phyloP scores from a whole-genome alignment of 768 basidiomycete species.

The Lentinula edodes region DNA sequence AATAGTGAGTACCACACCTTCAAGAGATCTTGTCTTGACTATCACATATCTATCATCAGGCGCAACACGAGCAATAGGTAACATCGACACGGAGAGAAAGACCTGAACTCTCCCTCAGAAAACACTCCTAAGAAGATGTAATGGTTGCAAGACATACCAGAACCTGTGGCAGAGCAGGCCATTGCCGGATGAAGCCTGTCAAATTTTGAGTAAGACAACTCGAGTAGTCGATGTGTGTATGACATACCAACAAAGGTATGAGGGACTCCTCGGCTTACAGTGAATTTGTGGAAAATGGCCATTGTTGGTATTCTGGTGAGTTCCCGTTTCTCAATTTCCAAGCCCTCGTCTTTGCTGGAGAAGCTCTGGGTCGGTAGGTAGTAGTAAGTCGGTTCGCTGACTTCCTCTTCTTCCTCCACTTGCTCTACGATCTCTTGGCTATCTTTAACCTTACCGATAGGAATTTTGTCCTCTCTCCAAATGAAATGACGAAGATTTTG shows the following conservation, averaged over 20 bases:
- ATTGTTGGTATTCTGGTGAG: conserved; percentile 43
- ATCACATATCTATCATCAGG: conserved; percentile 49
- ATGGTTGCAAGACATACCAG: conserved; percentile 36
- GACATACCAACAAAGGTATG: conserved; percentile 51
- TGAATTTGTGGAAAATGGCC: conserved; percentile 54
- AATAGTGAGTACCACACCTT: conserved; percentile 27
- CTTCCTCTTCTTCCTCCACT: conserved; percentile 13
- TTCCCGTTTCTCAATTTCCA: conserved; percentile 14
- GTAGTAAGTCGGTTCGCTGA: conserved; percentile 19
- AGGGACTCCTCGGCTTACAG: conserved; percentile 51
- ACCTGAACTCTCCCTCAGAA: conserved; percentile 29
- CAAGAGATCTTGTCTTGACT: conserved; percentile 49
- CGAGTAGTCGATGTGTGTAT: not conserved
- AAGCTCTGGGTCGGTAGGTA: conserved; percentile 12
- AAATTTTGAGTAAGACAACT: not conserved
- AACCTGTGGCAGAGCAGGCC: conserved; percentile 64
- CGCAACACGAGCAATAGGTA: conserved; percentile 45
- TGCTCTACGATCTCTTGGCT: conserved; percentile 14
- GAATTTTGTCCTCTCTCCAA: conserved; percentile 20
- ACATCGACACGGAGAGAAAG: conserved; percentile 54
- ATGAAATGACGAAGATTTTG: conserved; percentile 53
- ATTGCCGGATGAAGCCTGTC: conserved; percentile 53
- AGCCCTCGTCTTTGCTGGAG: conserved; percentile 6
- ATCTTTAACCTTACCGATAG: conserved; percentile 9
- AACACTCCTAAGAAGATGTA: not conserved